phyloP scores from a whole-genome alignment of 768 basidiomycete species.

The Pleurotus djamor region DNA sequence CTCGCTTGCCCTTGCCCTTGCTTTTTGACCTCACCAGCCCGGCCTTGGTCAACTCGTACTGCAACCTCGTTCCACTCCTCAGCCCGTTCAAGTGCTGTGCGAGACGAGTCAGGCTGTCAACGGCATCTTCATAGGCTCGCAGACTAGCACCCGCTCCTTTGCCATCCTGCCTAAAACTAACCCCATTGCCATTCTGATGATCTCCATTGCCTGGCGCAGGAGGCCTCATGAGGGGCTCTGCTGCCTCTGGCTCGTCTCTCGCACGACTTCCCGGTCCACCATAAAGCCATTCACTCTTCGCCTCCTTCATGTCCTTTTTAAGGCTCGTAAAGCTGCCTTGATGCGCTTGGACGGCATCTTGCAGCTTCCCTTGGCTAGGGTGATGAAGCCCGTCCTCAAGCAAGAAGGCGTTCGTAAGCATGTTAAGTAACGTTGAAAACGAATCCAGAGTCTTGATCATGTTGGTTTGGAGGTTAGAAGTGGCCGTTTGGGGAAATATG shows the following conservation, averaged over 20 bases:
- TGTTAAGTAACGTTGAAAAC: conserved; percentile 80
- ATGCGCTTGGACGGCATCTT: conserved; percentile 80
- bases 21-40: conserved; percentile 23
- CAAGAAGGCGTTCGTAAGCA: conserved; percentile 84
- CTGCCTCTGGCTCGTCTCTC: conserved; percentile 14
- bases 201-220: neutral
- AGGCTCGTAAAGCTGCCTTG: conserved; percentile 88
- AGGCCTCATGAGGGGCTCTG: neutral
- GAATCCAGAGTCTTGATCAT: conserved; percentile 87
- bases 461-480: conserved; percentile 75
- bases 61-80: conserved; percentile 78
- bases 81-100: conserved; percentile 94
- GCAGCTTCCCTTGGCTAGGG: conserved; percentile 60
- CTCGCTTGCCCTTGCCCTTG: conserved; percentile 10
- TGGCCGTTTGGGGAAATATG: conserved; percentile 87
- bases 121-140: conserved; percentile 80
- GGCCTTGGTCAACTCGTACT: conserved; percentile 78
- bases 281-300: conserved; percentile 77
- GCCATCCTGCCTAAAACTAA: conserved; percentile 16
- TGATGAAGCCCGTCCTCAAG: conserved; percentile 66
- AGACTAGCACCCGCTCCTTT: conserved; percentile 21
- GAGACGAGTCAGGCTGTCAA: conserved; percentile 82
- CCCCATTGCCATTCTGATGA: conserved; percentile 7
- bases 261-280: conserved; percentile 22
- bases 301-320: conserved; percentile 83